Conservation (phyloP, 768 basidiomycete species). For the Russula vinacea region DNA sequence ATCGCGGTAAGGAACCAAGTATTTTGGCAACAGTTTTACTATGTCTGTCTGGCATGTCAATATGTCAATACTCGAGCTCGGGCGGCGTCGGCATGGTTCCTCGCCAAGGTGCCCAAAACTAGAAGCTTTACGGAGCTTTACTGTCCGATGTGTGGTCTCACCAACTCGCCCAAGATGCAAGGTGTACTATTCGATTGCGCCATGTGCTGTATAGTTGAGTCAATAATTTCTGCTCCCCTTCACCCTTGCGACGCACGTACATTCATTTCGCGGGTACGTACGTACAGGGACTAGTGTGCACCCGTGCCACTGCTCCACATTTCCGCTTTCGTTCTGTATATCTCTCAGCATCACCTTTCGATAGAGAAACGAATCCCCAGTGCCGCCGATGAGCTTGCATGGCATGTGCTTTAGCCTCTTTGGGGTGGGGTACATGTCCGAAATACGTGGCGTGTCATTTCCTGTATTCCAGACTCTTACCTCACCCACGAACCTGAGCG, state of each 20-base stretch:
- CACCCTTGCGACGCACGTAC: not conserved
- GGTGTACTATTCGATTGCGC: not conserved
- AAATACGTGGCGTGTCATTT: not conserved
- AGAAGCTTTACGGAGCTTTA: not conserved
- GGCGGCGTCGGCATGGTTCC: not conserved
- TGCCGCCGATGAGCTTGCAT: not conserved
- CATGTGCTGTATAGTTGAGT: not conserved
- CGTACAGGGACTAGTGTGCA: slow-evolving; percentile 7
- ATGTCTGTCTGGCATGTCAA: not conserved
- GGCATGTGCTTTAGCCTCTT: not conserved
- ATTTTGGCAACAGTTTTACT: not conserved
- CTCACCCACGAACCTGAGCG: not conserved
- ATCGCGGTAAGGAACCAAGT: not conserved
- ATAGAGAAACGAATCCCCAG: not conserved
- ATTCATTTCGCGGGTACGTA: not conserved
- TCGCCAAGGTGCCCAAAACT: not conserved
- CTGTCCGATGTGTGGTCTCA: not conserved
- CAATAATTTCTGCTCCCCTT: not conserved
- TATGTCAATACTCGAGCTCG: not conserved
- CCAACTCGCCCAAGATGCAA: not conserved
- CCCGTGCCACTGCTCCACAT: not conserved
- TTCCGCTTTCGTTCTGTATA: not conserved
- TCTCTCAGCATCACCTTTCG: slow-evolving; percentile 2
- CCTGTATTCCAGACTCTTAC: not conserved
- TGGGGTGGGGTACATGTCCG: not conserved